A percentile compares a stretch with the other conserved stretches of the same genome.
These are phyloP conservation scores for Cicer cuneatum DNA, from an alignment of 306 rosid genomes.

Conservation along the genomic window DNA sequence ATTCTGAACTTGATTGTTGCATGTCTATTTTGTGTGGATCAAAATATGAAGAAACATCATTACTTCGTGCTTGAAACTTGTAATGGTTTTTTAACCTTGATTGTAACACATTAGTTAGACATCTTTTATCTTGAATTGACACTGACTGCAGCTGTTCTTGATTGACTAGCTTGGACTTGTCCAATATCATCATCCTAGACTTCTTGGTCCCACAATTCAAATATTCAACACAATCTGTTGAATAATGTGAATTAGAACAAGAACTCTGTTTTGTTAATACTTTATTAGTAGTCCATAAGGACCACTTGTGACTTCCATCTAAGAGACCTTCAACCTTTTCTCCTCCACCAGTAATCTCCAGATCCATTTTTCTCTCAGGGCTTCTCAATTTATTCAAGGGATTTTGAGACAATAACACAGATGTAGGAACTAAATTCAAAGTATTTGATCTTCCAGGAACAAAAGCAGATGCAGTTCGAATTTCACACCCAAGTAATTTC, in stretches of 20 bases:
- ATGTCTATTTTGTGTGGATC: slow-evolving; percentile 28
- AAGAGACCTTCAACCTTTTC: slow-evolving; percentile 36
- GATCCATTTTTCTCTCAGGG: not conserved
- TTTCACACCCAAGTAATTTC: slow-evolving; percentile 54
- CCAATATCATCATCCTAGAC: slow-evolving; percentile 24
- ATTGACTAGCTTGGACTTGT: slow-evolving; percentile 32
- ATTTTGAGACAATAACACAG: slow-evolving; percentile 33
- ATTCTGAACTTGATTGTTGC: slow-evolving; percentile 20
- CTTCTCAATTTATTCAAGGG: slow-evolving; percentile 17
- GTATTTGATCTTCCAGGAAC: slow-evolving; percentile 25
- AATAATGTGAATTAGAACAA: slow-evolving; percentile 16
- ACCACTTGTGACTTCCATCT: slow-evolving; percentile 12
- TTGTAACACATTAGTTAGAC: slow-evolving; percentile 14
- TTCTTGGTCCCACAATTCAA: slow-evolving; percentile 21
- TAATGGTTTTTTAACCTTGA: slow-evolving; percentile 27
- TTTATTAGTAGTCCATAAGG: slow-evolving; percentile 9
- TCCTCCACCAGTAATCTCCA: slow-evolving; percentile 21
- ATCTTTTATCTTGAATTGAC: slow-evolving; percentile 5
- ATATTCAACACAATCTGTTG: slow-evolving; percentile 33
- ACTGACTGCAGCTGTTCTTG: not conserved
- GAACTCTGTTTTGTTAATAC: slow-evolving; percentile 10
- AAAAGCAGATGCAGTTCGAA: slow-evolving; percentile 35
- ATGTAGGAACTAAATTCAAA: slow-evolving; percentile 20
- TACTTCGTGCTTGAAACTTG: slow-evolving; percentile 2
- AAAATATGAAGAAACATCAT: slow-evolving; percentile 32